Percentiles rank a stretch among this genome's conserved stretches.
Evolutionary conservation across 345 rosid species (phyloP).

Genomic region (Lagerstroemia speciosa): DNA sequence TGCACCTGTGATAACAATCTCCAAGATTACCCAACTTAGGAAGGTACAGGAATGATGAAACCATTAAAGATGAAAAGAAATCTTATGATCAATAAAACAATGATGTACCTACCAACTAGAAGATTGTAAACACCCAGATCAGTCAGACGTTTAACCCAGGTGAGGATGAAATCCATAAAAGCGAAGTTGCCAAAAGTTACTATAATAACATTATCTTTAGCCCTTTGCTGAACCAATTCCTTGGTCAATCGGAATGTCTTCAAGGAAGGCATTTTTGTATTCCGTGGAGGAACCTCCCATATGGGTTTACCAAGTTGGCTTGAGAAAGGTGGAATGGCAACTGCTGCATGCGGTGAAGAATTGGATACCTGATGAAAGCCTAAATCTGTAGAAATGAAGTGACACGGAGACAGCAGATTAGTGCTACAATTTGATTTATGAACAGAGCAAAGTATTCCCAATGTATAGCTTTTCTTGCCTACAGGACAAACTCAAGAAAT

Average conservation of each 20-base stretch:
- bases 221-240: conserved; percentile 60
- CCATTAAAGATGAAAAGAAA: neutral
- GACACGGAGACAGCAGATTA: neutral
- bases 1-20: conserved; percentile 49
- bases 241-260: conserved; percentile 62
- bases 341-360: conserved; percentile 28
- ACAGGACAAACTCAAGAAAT: neutral
- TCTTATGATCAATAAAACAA: neutral
- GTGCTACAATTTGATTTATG: neutral
- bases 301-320: conserved; percentile 35
- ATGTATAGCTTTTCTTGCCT: neutral
- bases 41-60: neutral
- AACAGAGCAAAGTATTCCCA: neutral
- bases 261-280: conserved; percentile 72
- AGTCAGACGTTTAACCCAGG: conserved; percentile 90
- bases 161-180: conserved; percentile 90
- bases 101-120: conserved; percentile 61
- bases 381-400: conserved; percentile 27
- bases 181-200: conserved; percentile 95
- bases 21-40: conserved; percentile 5
- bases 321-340: conserved; percentile 16
- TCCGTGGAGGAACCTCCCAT: conserved; percentile 62
- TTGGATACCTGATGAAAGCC: conserved; percentile 20
- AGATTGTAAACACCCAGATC: conserved; percentile 79
- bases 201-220: conserved; percentile 57